Evolutionary conservation across 441 rosid genomes (phyloP), one percentile per base, ranked within the genome.

Genomic region (Pelargonium australe): DNA sequence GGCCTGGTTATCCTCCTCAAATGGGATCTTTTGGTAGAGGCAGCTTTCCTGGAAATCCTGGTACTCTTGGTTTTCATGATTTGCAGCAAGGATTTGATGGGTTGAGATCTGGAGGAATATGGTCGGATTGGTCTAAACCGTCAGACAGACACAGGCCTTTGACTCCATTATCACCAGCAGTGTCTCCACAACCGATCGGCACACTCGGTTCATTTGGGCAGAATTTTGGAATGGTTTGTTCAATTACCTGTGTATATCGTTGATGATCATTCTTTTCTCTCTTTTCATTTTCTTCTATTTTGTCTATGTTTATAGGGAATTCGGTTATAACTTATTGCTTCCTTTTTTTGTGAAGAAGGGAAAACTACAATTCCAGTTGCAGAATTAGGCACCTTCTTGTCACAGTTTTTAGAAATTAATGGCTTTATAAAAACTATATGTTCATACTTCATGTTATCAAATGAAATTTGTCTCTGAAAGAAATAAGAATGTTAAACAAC

Each of bases 101-200:
- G 67, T 70, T 80, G 66, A 82, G 83, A 70, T 81, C 90, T 66
- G 91, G 91, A 78, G 95, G 92, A 53, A 80, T 82, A 77, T 86
- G 92, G 94, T 85, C 96, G 16, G 94, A 88, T 78, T 91, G 88
- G 87, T 79, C 86, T 47, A 87, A 84, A 80, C 86, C 89, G 60
- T 78, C 90, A 72, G 91, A 87, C 55, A 83, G 88, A 73, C 89
- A 87, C 68, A 80, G 92, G 76, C 81, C 85, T 68, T 74, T 81
- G 23, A 44, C 87, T 68, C 71, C 81, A 5, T 68, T 84, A 68
- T 81, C 85, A 23, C 86, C 86, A 12, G 85, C 81, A 47, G 77
- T 81, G 69, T 86, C 87, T 78, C 86, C 87, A 60, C 90, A 86
- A 79, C 87, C 85, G 60, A 81, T 85, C 37, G 77, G 83, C 53